These are phyloP conservation scores for Urtica urens DNA, from an alignment of 306 rosid genomes.

Conservation along the genomic window DNA sequence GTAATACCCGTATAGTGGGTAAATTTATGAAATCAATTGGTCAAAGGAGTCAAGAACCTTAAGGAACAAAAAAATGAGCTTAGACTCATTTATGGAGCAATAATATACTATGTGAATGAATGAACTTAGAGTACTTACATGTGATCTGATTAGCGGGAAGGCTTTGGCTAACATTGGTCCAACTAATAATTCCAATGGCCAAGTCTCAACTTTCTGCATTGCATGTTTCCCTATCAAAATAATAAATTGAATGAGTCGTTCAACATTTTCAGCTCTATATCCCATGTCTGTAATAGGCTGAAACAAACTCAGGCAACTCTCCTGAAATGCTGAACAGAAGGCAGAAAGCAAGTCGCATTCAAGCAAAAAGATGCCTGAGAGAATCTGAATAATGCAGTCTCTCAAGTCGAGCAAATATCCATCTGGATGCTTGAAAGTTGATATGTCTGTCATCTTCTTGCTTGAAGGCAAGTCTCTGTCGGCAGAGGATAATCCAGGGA, in stretches of 20 bases:
- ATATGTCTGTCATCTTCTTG: constrained; percentile 28
- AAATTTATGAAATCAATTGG: no score
- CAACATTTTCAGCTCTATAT: constrained; percentile 28
- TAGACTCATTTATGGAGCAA: no score
- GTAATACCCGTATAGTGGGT: no score
- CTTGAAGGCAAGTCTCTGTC: constrained; percentile 23
- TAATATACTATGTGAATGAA: no score
- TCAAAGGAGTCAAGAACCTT: no score
- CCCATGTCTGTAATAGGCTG: constrained; percentile 31
- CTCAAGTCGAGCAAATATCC: constrained; percentile 67
- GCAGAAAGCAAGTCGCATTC: constrained; percentile 43
- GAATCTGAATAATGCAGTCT: constrained; percentile 55
- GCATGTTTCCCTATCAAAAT: constrained; percentile 59
- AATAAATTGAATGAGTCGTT: constrained; percentile 49
- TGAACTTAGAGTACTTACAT: constrained; percentile 75
- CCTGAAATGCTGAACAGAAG: constrained; percentile 47
- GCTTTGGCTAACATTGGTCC: constrained; percentile 74
- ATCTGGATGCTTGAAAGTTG: constrained; percentile 31
- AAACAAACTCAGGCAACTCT: constrained; percentile 36
- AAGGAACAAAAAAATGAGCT: no score
- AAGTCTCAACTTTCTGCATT: constrained; percentile 48
- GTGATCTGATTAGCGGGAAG: constrained; percentile 55
- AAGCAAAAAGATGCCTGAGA: constrained; percentile 41
- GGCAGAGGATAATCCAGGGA: constrained; percentile 30
- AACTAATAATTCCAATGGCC: constrained; percentile 72